Evolutionary conservation across 2,329 filamentous ascomycete species (phyloP).

Genomic region (Curvularia eragrostidis): DNA sequence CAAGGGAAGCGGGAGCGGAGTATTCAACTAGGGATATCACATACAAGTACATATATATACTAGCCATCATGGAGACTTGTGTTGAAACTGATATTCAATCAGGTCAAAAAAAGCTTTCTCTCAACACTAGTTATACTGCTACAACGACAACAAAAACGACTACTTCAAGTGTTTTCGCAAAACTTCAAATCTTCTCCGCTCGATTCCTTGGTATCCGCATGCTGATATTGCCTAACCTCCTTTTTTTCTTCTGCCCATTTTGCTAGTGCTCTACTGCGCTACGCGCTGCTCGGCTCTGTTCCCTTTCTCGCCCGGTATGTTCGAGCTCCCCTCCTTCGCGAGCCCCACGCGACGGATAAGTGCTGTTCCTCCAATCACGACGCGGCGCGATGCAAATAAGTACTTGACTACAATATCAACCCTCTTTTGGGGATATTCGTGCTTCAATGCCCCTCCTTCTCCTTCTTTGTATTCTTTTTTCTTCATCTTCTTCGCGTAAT

Average conservation of each 20-base stretch:
- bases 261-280: too few relatives aligned
- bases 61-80: neutral
- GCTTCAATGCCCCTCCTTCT: neutral
- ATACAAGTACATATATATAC: neutral
- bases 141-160: too few relatives aligned
- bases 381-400: neutral
- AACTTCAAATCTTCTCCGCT: too few relatives aligned
- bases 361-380: neutral
- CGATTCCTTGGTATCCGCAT: too few relatives aligned
- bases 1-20: neutral
- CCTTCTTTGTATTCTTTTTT: neutral
- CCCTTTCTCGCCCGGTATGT: too few relatives aligned
- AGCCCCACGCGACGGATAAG: too few relatives aligned
- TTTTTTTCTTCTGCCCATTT: neutral
- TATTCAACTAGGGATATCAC: neutral
- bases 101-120: too few relatives aligned
- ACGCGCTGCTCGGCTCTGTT: neutral
- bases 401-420: too few relatives aligned
- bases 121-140: neutral
- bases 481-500: neutral
- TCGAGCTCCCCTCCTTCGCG: too few relatives aligned
- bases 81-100: slow-evolving; percentile 1
- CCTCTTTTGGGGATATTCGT: neutral
- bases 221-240: neutral
- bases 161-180: too few relatives aligned